phyloP scores from a whole-genome alignment of 1,139 yeast species.

The Hyphopichia buzzinii region DNA sequence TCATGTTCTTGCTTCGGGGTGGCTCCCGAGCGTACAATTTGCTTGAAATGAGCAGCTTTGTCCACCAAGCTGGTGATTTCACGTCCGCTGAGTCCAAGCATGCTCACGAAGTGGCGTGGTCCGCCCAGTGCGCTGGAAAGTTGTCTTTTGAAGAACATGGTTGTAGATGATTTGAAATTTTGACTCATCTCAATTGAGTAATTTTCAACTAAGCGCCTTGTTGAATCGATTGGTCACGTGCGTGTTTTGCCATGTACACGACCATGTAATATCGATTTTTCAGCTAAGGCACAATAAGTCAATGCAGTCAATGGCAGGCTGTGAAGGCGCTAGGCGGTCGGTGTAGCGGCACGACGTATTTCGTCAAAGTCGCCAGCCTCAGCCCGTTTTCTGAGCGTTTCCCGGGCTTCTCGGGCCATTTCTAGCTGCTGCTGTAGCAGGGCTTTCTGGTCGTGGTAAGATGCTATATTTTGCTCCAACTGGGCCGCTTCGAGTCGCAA shows the following conservation, averaged over 20 bases:
- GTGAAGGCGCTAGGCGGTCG: too few species aligned
- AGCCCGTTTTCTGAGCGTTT: too few species aligned
- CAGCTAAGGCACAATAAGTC: too few species aligned
- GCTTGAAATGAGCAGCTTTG: constrained; percentile 64
- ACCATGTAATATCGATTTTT: too few species aligned
- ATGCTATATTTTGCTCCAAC: not conserved
- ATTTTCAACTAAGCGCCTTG: constrained; percentile 22
- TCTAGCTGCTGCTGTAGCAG: too few species aligned
- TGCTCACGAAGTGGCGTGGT: constrained; percentile 75
- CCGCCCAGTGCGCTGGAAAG: constrained; percentile 8
- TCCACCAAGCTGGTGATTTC: constrained; percentile 69
- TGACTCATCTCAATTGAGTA: constrained; percentile 23
- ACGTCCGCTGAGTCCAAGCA: constrained; percentile 65
- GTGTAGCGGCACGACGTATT: too few species aligned
- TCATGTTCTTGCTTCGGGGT: constrained; percentile 42
- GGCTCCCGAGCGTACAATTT: constrained; percentile 49
- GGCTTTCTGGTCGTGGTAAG: too few species aligned
- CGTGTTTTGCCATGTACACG: too few species aligned
- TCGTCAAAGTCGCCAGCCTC: too few species aligned
- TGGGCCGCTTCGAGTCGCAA: not conserved
- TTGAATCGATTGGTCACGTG: constrained; percentile 7
- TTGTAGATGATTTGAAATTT: not conserved
- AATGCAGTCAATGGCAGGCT: too few species aligned
- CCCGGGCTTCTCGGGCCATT: too few species aligned
- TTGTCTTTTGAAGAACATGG: constrained; percentile 3